These are phyloP conservation scores for Backusella tarrabulga DNA, from an alignment of 192 early-diverging fungal genomes.

Conservation along the genomic window DNA sequence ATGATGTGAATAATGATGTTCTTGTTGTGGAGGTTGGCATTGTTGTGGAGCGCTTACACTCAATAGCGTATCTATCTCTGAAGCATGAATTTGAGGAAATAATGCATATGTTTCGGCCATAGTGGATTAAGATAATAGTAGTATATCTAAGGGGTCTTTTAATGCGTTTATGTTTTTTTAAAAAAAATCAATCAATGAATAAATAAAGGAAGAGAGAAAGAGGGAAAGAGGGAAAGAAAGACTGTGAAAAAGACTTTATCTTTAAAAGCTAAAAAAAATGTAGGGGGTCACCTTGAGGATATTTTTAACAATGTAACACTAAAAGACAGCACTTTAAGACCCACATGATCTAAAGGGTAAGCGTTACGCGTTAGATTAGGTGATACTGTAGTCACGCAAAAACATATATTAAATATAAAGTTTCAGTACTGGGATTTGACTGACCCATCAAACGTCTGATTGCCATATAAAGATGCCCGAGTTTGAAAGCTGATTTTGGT, in stretches of 20 bases:
- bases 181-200: background rate
- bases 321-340: conserved; percentile 1
- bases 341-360: conserved; percentile 4
- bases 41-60: background rate
- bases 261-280: background rate
- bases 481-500: conserved; percentile 4
- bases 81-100: background rate
- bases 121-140: background rate
- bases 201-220: background rate
- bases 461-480: conserved; percentile 5
- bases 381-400: conserved; percentile 6
- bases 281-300: background rate
- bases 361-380: background rate
- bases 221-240: background rate
- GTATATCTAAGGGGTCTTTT: background rate
- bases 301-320: background rate
- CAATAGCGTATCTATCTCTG: background rate
- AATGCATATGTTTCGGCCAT: background rate
- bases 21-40: background rate
- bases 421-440: background rate
- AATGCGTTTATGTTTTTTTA: background rate
- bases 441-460: background rate
- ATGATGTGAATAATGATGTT: background rate
- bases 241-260: background rate
- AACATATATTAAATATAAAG: background rate